These are phyloP conservation scores for Malassezia obtusa DNA, from an alignment of 1,284 basidiomycete species.

Conservation along the genomic window DNA sequence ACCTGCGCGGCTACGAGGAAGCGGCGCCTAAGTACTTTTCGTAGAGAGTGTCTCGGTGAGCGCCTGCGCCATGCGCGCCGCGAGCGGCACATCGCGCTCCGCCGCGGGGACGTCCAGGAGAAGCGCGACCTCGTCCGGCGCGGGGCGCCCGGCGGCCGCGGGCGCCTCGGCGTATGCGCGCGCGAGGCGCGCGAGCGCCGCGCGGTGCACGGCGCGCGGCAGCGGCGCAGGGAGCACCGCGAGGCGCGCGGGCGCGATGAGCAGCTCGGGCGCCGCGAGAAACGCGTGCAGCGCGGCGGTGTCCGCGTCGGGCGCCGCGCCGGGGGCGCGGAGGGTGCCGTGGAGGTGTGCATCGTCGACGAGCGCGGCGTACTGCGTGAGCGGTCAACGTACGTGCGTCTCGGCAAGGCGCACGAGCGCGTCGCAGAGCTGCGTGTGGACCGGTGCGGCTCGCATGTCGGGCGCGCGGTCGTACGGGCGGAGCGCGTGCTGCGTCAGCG, in stretches of 20 bases:
- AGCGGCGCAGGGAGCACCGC: not conserved
- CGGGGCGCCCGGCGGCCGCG: not conserved
- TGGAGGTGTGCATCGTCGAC: not conserved
- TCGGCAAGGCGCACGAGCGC: not conserved
- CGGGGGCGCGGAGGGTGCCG: not conserved
- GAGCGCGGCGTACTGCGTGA: not conserved
- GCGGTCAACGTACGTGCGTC: not conserved
- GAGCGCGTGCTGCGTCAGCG: not conserved
- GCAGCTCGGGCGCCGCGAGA: not conserved
- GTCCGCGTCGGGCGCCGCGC: not conserved
- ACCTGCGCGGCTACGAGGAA: slow-evolving; percentile 19
- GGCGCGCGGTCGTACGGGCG: no score
- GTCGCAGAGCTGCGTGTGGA: not conserved
- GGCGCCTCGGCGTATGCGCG: not conserved
- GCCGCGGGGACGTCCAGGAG: not conserved
- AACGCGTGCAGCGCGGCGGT: not conserved
- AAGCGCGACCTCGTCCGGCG: not conserved
- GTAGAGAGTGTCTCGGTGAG: not conserved
- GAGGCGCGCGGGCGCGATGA: not conserved
- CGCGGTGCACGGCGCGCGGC: not conserved
- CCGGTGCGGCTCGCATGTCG: not conserved
- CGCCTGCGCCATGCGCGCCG: not conserved
- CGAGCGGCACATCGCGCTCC: not conserved
- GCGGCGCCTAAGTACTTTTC: slow-evolving; percentile 11
- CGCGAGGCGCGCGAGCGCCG: slow-evolving; percentile 1